Conservation (phyloP, 371 early-diverging fungal genomes). For the Synchytrium microbalum region DNA sequence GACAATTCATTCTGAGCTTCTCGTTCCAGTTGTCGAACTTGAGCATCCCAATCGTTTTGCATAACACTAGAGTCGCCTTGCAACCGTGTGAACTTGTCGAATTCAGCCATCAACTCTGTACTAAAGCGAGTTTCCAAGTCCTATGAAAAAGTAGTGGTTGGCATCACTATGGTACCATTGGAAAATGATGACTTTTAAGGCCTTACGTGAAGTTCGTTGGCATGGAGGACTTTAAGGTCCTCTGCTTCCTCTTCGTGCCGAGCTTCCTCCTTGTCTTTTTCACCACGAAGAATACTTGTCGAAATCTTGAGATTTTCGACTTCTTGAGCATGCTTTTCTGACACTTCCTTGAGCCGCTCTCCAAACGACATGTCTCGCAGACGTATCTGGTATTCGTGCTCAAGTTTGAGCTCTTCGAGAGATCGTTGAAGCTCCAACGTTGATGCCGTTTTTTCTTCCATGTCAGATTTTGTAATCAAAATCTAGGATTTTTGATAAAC, state of each 20-base stretch:
- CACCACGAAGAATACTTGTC: constrained; percentile 34
- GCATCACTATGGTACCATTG: constrained; percentile 4
- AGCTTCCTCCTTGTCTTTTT: constrained; percentile 48
- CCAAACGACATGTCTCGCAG: constrained; percentile 46
- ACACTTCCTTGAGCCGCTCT: constrained; percentile 45
- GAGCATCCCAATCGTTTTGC: constrained; percentile 41
- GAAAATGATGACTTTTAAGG: not conserved
- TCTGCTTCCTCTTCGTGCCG: constrained; percentile 15
- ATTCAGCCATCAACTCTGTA: constrained; percentile 45
- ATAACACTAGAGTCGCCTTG: constrained; percentile 35
- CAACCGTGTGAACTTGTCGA: constrained; percentile 47
- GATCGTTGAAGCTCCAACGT: constrained; percentile 41
- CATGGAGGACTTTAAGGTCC: not conserved
- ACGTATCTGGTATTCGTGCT: constrained; percentile 49
- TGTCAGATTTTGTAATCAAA: constrained; percentile 44
- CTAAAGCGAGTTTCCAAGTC: constrained; percentile 41
- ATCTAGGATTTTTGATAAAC: constrained; percentile 24
- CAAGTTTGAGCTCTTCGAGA: constrained; percentile 50
- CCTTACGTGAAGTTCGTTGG: constrained; percentile 29
- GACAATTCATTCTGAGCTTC: constrained; percentile 22
- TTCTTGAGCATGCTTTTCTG: constrained; percentile 47
- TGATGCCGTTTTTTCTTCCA: constrained; percentile 41
- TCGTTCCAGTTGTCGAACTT: constrained; percentile 35
- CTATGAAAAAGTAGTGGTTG: constrained; percentile 10
- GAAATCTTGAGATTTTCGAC: constrained; percentile 47